Conservation (phyloP, 2,329 filamentous ascomycete species). For the Exophiala sideris region DNA sequence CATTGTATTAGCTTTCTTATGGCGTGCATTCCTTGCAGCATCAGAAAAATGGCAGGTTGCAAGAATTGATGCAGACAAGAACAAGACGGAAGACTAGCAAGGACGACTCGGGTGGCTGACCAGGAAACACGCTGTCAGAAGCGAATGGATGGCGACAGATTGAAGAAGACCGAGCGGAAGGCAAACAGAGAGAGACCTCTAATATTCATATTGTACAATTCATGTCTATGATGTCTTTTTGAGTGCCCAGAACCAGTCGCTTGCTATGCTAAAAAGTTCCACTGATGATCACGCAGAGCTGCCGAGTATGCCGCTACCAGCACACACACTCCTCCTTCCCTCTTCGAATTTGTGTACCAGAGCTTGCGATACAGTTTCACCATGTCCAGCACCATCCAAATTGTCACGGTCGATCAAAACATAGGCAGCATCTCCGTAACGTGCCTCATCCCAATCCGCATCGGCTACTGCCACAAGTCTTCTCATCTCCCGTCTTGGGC, state of each 20-base stretch:
- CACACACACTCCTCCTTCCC: conserved; percentile 16
- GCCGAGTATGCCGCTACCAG: conserved; percentile 13
- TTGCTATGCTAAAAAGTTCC: background rate
- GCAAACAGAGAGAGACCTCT: background rate
- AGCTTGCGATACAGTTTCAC: conserved; percentile 2
- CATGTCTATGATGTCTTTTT: background rate
- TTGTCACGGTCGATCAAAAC: conserved; percentile 21
- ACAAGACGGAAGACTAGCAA: background rate
- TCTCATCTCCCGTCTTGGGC: conserved; percentile 19
- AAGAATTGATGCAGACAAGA: background rate
- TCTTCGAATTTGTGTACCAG: conserved; percentile 8
- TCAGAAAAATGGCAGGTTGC: background rate
- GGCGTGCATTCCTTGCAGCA: conserved; percentile 2
- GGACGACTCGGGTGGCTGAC: too few relatives aligned
- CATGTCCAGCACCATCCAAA: conserved; percentile 1
- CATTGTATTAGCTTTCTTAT: background rate
- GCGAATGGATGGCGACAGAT: background rate
- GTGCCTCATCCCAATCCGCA: background rate
- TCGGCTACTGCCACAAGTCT: conserved; percentile 11
- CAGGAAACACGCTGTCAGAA: too few relatives aligned
- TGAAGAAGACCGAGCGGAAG: background rate
- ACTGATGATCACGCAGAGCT: background rate
- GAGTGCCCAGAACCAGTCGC: background rate
- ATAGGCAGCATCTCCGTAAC: conserved; percentile 19
- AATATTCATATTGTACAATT: background rate